Evolutionary conservation across 345 rosid genomes (phyloP).

Genomic region (Syzygium aqueum): DNA sequence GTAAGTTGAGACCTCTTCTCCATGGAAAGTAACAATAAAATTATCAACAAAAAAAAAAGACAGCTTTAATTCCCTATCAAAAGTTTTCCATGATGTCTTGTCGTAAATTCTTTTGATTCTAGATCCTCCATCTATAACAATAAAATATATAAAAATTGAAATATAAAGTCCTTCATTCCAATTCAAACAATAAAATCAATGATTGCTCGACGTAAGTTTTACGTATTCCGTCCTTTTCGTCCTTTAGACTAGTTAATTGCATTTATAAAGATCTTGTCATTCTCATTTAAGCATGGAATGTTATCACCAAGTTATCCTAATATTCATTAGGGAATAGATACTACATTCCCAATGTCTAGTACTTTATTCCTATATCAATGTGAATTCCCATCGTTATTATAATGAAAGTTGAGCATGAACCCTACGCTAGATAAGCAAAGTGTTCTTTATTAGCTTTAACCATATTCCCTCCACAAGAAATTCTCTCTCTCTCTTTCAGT

Average conservation of each 20-base stretch:
- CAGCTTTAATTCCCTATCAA: neutral
- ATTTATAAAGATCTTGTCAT: neutral
- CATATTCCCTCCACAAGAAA: slow-evolving; percentile 14
- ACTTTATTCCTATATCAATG: slow-evolving; percentile 33
- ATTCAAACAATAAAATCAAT: neutral
- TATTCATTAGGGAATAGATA: slow-evolving; percentile 13
- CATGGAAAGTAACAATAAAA: neutral
- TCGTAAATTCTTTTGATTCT: neutral
- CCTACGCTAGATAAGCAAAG: neutral
- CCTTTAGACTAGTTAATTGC: neutral
- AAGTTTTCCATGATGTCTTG: neutral
- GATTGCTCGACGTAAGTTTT: neutral
- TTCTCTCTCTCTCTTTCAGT: neutral
- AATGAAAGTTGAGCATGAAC: neutral
- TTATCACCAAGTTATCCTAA: neutral
- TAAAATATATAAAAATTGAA: neutral
- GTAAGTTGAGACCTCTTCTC: neutral
- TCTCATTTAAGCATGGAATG: neutral
- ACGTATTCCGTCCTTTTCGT: neutral
- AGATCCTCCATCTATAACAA: neutral
- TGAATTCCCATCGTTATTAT: neutral
- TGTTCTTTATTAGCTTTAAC: slow-evolving; percentile 7
- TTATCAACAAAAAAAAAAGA: neutral
- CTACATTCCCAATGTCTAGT: slow-evolving; percentile 18
- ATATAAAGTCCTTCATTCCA: neutral